Evolutionary conservation across 1,284 basidiomycete genomes (phyloP).

Genomic region (Blastosporella zonata): DNA sequence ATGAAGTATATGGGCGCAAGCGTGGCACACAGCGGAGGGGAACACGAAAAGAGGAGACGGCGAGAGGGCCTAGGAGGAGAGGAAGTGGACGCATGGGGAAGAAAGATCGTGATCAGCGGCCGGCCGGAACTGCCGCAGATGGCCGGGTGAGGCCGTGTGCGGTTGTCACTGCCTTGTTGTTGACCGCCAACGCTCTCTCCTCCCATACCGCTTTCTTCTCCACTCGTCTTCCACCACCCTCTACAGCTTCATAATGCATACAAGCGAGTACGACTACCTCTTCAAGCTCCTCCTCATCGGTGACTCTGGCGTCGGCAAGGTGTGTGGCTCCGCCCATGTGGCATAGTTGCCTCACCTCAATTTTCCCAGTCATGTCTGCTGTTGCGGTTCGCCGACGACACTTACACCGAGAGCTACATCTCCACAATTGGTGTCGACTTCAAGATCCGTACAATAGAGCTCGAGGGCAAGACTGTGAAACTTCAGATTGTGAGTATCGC

Average conservation of each 20-base stretch:
- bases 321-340: slow-evolving; percentile 33
- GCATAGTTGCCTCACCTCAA: slow-evolving; percentile 20
- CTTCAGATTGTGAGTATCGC: slow-evolving; percentile 88
- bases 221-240: slow-evolving; percentile 18
- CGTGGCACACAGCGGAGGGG: slow-evolving; percentile 16
- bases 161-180: slow-evolving; percentile 33
- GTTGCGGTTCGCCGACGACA: slow-evolving; percentile 98
- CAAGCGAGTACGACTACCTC: slow-evolving; percentile 95
- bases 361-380: slow-evolving; percentile 85
- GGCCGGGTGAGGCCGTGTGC: slow-evolving; percentile 22
- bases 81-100: not conserved
- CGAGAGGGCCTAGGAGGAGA: not conserved
- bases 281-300: slow-evolving; percentile 95
- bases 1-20: not conserved
- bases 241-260: slow-evolving; percentile 59
- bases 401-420: slow-evolving; percentile 99
- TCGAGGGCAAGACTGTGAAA: slow-evolving; percentile 99
- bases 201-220: slow-evolving; percentile 24
- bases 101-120: slow-evolving; percentile 8
- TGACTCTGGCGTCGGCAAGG: slow-evolving; percentile 97
- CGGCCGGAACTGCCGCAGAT: slow-evolving; percentile 21
- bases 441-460: slow-evolving; percentile 99
- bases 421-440: slow-evolving; percentile 99
- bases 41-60: slow-evolving; percentile 14
- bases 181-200: slow-evolving; percentile 33